These are phyloP conservation scores for Aleurites moluccanus DNA, from an alignment of 441 rosid genomes.

Conservation along the genomic window DNA sequence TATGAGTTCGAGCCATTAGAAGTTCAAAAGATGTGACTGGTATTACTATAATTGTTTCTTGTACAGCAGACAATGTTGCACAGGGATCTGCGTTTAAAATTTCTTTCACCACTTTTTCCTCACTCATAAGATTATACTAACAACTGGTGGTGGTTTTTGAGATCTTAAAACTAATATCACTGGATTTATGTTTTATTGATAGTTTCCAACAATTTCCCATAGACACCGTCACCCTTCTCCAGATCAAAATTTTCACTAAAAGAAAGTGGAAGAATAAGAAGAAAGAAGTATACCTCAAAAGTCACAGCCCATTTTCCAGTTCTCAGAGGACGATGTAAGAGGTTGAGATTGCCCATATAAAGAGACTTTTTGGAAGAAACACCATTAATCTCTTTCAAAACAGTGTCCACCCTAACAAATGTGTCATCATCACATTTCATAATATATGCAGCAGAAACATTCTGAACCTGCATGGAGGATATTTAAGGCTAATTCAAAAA, in stretches of 20 bases:
- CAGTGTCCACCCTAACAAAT: slow-evolving; percentile 73
- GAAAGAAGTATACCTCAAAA: slow-evolving; percentile 63
- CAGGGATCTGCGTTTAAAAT: background rate
- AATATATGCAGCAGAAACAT: slow-evolving; percentile 74
- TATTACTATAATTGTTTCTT: background rate
- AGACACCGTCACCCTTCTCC: background rate
- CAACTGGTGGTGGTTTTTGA: background rate
- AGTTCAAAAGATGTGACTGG: background rate
- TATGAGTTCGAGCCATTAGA: background rate
- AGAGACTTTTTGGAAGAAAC: slow-evolving; percentile 61
- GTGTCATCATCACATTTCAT: slow-evolving; percentile 99
- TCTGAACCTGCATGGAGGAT: slow-evolving; percentile 60
- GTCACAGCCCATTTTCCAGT: slow-evolving; percentile 94
- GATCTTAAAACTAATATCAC: background rate
- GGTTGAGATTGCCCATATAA: slow-evolving; percentile 97
- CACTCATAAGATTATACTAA: background rate
- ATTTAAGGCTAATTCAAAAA: slow-evolving; percentile 18
- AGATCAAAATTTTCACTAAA: slow-evolving; percentile 5
- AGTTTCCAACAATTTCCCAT: background rate
- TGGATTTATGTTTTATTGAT: background rate
- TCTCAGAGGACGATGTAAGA: slow-evolving; percentile 91
- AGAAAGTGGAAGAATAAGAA: background rate
- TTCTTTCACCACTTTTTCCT: background rate
- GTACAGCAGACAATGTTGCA: background rate
- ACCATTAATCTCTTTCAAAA: slow-evolving; percentile 74